These are phyloP conservation scores for Globisporangium sylvaticum DNA, from an alignment of 352 stramenopile genomes.

Conservation along the genomic window DNA sequence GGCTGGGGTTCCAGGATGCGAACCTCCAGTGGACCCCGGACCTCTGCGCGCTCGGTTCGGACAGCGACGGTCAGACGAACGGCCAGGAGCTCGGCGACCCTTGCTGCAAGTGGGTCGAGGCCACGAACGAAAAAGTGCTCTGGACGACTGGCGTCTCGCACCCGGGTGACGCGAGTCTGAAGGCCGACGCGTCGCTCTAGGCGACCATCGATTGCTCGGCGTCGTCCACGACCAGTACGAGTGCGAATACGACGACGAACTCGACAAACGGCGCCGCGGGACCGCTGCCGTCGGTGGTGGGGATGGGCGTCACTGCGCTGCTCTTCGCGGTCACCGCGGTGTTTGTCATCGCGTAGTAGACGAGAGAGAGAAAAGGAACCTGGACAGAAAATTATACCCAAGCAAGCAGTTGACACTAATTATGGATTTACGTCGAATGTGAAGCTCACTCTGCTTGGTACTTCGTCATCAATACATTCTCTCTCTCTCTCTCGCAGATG, in stretches of 20 bases:
- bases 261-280: background rate
- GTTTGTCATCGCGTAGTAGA: background rate
- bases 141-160: slow-evolving; percentile 19
- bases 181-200: slow-evolving; percentile 15
- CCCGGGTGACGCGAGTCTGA: slow-evolving; percentile 13
- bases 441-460: too few species aligned
- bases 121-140: background rate
- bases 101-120: slow-evolving; percentile 19
- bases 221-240: background rate
- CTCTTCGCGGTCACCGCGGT: background rate
- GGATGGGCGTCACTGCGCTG: background rate
- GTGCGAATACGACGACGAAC: background rate
- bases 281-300: background rate
- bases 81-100: slow-evolving; percentile 57
- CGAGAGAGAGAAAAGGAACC: too few species aligned
- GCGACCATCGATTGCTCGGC: slow-evolving; percentile 19
- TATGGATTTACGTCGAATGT: too few species aligned
- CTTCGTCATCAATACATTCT: too few species aligned
- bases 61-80: slow-evolving; percentile 50
- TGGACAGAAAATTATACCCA: too few species aligned
- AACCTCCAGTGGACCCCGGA: slow-evolving; percentile 29
- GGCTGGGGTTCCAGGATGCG: slow-evolving; percentile 19
- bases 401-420: too few species aligned
- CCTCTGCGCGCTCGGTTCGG: slow-evolving; percentile 30
- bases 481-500: too few species aligned